Conservation (phyloP, 78 protist species). For the Chrysochromulina parva region DNA sequence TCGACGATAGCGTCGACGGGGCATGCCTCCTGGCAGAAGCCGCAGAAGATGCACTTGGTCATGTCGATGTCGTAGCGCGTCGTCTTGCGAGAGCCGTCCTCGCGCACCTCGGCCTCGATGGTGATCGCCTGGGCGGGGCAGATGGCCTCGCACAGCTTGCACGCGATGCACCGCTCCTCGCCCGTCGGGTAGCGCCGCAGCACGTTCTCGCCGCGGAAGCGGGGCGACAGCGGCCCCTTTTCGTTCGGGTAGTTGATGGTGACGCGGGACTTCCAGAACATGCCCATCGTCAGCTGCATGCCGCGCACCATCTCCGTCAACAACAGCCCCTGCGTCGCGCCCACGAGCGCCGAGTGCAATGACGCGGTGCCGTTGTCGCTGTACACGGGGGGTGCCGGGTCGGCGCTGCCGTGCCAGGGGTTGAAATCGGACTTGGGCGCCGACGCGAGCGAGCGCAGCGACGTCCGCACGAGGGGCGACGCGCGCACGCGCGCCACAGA, state of each 20-base stretch:
- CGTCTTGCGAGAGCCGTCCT: slow-evolving; percentile 87
- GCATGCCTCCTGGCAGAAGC: slow-evolving; percentile 88
- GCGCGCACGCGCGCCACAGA: too few relatives aligned
- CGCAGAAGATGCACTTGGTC: slow-evolving; percentile 94
- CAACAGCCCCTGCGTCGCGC: slow-evolving; percentile 15
- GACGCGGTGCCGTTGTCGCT: neutral
- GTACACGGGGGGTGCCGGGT: neutral
- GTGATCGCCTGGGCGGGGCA: slow-evolving; percentile 95
- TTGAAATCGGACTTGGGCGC: too few relatives aligned
- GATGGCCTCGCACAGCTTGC: slow-evolving; percentile 90
- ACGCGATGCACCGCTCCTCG: slow-evolving; percentile 87
- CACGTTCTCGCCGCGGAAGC: slow-evolving; percentile 93
- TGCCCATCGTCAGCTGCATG: slow-evolving; percentile 61
- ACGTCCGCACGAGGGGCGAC: too few relatives aligned
- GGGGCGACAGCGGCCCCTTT: slow-evolving; percentile 84
- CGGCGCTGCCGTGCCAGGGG: neutral
- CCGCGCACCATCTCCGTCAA: slow-evolving; percentile 61
- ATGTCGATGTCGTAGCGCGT: slow-evolving; percentile 89
- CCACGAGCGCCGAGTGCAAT: neutral
- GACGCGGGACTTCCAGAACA: slow-evolving; percentile 62
- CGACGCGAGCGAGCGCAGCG: too few relatives aligned
- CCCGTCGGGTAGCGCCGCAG: slow-evolving; percentile 81
- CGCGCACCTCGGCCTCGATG: slow-evolving; percentile 89
- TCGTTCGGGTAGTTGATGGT: slow-evolving; percentile 89
- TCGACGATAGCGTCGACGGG: slow-evolving; percentile 95